phyloP scores from a whole-genome alignment of 345 rosid species.

The Gossypium sturtianum region DNA sequence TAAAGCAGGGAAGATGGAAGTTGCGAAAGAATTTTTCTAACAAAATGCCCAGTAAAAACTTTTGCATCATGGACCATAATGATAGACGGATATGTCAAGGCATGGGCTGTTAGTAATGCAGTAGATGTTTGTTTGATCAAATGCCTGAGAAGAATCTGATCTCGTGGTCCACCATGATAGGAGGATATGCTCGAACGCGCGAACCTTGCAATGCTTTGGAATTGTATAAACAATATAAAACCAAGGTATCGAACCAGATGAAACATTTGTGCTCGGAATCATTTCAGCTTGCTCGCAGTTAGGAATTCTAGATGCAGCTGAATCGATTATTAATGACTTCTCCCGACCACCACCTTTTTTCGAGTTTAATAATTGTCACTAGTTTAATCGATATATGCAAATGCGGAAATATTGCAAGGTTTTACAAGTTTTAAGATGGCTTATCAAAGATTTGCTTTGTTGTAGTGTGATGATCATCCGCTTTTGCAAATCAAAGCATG shows the following conservation, averaged over 20 bases:
- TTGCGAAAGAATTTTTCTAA: slow-evolving; percentile 20
- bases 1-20: slow-evolving; percentile 22
- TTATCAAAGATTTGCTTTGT: slow-evolving; percentile 24
- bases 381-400: slow-evolving; percentile 31
- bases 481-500: slow-evolving; percentile 31
- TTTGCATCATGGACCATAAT: slow-evolving; percentile 30
- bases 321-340: slow-evolving; percentile 14
- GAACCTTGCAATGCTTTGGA: slow-evolving; percentile 29
- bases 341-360: background rate
- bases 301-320: slow-evolving; percentile 14
- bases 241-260: slow-evolving; percentile 24
- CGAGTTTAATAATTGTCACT: slow-evolving; percentile 4
- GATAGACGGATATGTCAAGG: slow-evolving; percentile 29
- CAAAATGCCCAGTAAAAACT: slow-evolving; percentile 24
- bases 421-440: slow-evolving; percentile 17
- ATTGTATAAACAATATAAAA: slow-evolving; percentile 18
- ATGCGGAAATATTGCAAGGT: slow-evolving; percentile 22
- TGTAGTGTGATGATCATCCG: slow-evolving; percentile 27
- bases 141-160: slow-evolving; percentile 27
- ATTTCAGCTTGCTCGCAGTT: slow-evolving; percentile 35
- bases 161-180: slow-evolving; percentile 29
- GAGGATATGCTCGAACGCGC: slow-evolving; percentile 28
- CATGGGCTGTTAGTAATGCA: slow-evolving; percentile 22
- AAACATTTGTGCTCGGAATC: slow-evolving; percentile 21
- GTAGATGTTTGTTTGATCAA: slow-evolving; percentile 27